Percentiles rank a stretch among this genome's conserved stretches.
phyloP scores from a whole-genome alignment of 768 basidiomycete species.

The Mycena latifolia region DNA sequence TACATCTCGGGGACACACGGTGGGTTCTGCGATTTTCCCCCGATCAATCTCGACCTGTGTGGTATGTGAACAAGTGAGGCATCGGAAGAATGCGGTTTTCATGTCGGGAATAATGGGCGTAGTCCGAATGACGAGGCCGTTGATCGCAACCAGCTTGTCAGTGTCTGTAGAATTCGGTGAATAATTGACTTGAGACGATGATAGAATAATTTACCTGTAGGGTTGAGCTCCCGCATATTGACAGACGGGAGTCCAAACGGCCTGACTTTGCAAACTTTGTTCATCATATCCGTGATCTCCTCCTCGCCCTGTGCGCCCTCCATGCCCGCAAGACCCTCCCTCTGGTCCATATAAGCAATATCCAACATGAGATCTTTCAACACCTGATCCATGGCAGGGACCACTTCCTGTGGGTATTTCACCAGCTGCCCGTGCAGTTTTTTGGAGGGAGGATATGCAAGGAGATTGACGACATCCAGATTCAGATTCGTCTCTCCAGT shows the following conservation, averaged over 20 bases:
- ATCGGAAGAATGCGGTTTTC: slow-evolving; percentile 99
- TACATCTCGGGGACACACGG: slow-evolving; percentile 92
- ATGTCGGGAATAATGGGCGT: slow-evolving; percentile 99
- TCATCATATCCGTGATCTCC: slow-evolving; percentile 91
- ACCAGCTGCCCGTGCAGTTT: slow-evolving; percentile 88
- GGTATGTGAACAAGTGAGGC: slow-evolving; percentile 96
- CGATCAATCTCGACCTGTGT: slow-evolving; percentile 97
- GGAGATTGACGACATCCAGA: slow-evolving; percentile 87
- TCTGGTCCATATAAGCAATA: slow-evolving; percentile 84
- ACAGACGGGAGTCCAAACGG: slow-evolving; percentile 87
- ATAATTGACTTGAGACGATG: slow-evolving; percentile 7
- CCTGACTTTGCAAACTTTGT: slow-evolving; percentile 90
- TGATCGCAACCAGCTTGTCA: slow-evolving; percentile 96
- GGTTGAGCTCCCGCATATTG: slow-evolving; percentile 97
- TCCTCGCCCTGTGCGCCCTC: slow-evolving; percentile 79
- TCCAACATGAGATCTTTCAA: slow-evolving; percentile 95
- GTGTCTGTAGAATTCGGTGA: slow-evolving; percentile 73
- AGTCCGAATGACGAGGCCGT: slow-evolving; percentile 96
- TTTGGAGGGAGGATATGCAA: slow-evolving; percentile 86
- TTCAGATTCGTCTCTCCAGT: slow-evolving; percentile 96
- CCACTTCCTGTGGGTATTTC: slow-evolving; percentile 97
- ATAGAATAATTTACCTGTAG: slow-evolving; percentile 70
- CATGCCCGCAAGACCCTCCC: slow-evolving; percentile 81
- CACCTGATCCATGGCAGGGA: slow-evolving; percentile 97
- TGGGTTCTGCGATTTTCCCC: slow-evolving; percentile 96